Base-by-base conservation (phyloP, 1,284 basidiomycete species). In the Cutaneotrichosporon curvatum region DNA sequence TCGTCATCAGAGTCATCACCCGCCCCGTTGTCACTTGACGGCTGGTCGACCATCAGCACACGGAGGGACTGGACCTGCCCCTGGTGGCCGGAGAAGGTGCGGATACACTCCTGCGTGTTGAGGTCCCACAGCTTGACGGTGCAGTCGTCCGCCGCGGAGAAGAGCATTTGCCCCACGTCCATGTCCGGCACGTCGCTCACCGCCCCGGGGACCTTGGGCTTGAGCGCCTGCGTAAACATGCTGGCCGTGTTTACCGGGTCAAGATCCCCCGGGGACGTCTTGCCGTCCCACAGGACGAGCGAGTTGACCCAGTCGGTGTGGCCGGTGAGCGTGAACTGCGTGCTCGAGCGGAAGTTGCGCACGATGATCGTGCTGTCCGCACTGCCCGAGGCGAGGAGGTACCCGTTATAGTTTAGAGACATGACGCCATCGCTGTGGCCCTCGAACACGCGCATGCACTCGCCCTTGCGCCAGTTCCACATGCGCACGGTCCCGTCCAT, bases 301-400 rank as follows among this genome's bases (percentile, higher is more conserved):
- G 87, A 79, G 67, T 97, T 98, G 52, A 99, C 91, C 92, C 95
- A 97, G 63, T 97, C 92, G 34, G 78, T 77, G 65, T 99, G 95
- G 1, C 95, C 95, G 4, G 89, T 79, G 34, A 99, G 76, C 4
- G 87, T 88, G 70, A 94, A 96, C 43, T 90, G 88, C 55, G 87
- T 85, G 35, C 90, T 89, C 0, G 85, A 92, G 35, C 84, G 81
- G 67, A 95, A 83, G 71, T 97, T 96, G 91, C 94, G 97, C 16
- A 78, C 72, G 68, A 87, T 89, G 72, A 96, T 83, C 2, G 89
- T 91, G 20, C 81, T 78, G 70, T 96, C 91, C 23, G 85, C 88
- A 59, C 85, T 85, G 9, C 91, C 91, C 53, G 85, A 88, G 1
- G 90, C 94, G 12, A 99, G 78, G 14, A 97, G 80, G 62, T 91